phyloP scores from a whole-genome alignment of 2,329 filamentous ascomycete genomes.

The Penicillium sp. region DNA sequence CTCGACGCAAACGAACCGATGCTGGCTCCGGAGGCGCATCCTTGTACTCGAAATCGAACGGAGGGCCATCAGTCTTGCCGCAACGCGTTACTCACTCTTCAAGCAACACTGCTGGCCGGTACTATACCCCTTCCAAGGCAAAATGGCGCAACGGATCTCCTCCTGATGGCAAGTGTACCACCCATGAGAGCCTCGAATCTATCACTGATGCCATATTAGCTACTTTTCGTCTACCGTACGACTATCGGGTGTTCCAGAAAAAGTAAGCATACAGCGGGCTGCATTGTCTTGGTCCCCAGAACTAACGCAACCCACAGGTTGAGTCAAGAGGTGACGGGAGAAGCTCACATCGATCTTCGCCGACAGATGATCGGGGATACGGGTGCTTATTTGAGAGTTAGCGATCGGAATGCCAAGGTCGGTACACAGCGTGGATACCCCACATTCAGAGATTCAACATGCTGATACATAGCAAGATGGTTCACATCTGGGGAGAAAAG shows the following conservation, averaged over 20 bases:
- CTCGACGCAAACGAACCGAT: neutral
- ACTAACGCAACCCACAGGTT: neutral
- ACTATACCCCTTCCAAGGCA: neutral
- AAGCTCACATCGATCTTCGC: neutral
- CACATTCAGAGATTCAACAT: neutral
- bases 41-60: neutral
- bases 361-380: neutral
- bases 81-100: no score
- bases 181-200: no score
- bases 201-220: neutral
- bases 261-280: neutral
- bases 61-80: neutral
- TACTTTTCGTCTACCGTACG: conserved; percentile 1
- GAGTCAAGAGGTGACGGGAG: neutral
- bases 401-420: neutral
- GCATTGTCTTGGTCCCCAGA: no score
- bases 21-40: neutral
- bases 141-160: conserved; percentile 1
- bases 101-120: neutral
- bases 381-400: neutral
- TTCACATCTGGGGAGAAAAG: conserved; percentile 5
- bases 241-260: neutral
- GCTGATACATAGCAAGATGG: neutral
- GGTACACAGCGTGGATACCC: neutral
- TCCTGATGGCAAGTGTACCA: conserved; percentile 1